Percentiles rank a stretch among this genome's conserved stretches.
phyloP scores from a whole-genome alignment of 768 basidiomycete species.

The Tricholoma hemisulphureum region DNA sequence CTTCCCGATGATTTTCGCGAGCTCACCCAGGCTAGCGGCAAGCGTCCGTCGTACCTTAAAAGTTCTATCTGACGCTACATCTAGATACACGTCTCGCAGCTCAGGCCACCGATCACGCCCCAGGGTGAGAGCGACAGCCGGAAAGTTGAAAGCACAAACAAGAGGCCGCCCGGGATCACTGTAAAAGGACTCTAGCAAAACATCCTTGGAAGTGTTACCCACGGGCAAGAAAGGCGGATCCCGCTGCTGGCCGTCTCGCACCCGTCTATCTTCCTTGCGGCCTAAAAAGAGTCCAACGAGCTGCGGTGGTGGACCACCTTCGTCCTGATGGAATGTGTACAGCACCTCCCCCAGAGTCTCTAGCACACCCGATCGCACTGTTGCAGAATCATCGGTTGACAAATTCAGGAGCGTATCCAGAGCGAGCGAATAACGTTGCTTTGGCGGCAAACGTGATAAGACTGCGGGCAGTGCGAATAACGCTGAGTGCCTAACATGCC shows the following conservation, averaged over 20 bases:
- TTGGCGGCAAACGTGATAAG: conserved; percentile 58
- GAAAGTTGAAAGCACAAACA: conserved; percentile 87
- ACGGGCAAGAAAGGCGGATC: conserved; percentile 1
- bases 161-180: conserved; percentile 71
- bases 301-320: conserved; percentile 67
- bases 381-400: conserved; percentile 56
- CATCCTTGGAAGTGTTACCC: not conserved
- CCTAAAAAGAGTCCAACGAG: conserved; percentile 79
- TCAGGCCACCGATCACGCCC: conserved; percentile 74
- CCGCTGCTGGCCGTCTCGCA: conserved; percentile 38
- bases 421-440: conserved; percentile 61
- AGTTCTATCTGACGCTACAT: conserved; percentile 58
- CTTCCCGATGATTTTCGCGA: conserved; percentile 81
- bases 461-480: conserved; percentile 84
- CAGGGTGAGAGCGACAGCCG: conserved; percentile 83
- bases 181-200: conserved; percentile 44
- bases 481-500: conserved; percentile 86
- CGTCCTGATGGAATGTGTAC: conserved; percentile 70
- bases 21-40: conserved; percentile 85
- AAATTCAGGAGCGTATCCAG: conserved; percentile 64
- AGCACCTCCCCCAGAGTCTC: conserved; percentile 90
- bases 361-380: conserved; percentile 76
- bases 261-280: conserved; percentile 40
- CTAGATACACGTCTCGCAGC: conserved; percentile 64
- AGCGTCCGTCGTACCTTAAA: conserved; percentile 73